Evolutionary conservation across 306 rosid genomes (phyloP).

Genomic region (Prunus kanzakura): DNA sequence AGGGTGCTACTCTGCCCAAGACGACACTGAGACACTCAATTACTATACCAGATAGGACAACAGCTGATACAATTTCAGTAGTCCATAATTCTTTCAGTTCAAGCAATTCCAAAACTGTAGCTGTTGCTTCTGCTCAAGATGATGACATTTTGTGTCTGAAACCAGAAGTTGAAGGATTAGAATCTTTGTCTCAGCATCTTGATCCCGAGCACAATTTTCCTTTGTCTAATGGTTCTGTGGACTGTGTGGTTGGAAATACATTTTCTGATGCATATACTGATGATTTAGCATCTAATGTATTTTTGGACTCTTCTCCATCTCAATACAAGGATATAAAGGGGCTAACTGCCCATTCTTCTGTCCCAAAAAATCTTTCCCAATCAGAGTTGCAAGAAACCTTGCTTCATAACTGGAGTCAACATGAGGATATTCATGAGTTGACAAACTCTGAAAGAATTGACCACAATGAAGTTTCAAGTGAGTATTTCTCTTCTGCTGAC

Average conservation of each 20-base stretch:
- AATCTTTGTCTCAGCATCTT: conserved; percentile 33
- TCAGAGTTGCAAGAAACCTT: conserved; percentile 39
- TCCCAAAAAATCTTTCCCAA: conserved; percentile 35
- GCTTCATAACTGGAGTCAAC: conserved; percentile 39
- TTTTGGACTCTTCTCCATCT: conserved; percentile 27
- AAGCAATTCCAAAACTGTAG: conserved; percentile 35
- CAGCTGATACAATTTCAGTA: conserved; percentile 38
- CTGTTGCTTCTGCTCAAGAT: conserved; percentile 35
- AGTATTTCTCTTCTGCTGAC: conserved; percentile 81
- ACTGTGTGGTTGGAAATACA: conserved; percentile 29
- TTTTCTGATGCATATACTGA: conserved; percentile 34
- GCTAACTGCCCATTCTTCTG: conserved; percentile 19
- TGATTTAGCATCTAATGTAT: conserved; percentile 39
- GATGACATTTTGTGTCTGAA: conserved; percentile 30
- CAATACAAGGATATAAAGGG: conserved; percentile 38
- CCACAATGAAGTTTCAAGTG: conserved; percentile 66
- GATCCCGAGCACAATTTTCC: conserved; percentile 35
- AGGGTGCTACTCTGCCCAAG: conserved; percentile 96
- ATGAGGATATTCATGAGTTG: conserved; percentile 40
- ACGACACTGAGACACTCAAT: conserved; percentile 39
- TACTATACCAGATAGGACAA: conserved; percentile 41
- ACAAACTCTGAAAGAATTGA: conserved; percentile 42
- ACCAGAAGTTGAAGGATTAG: conserved; percentile 40
- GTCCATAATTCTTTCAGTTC: conserved; percentile 29
- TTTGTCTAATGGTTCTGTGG: conserved; percentile 34